Evolutionary conservation across 2,329 filamentous ascomycete species (phyloP), one percentile per base, ranked within the genome.

Genomic region (Thielaviopsis ethacetica): DNA sequence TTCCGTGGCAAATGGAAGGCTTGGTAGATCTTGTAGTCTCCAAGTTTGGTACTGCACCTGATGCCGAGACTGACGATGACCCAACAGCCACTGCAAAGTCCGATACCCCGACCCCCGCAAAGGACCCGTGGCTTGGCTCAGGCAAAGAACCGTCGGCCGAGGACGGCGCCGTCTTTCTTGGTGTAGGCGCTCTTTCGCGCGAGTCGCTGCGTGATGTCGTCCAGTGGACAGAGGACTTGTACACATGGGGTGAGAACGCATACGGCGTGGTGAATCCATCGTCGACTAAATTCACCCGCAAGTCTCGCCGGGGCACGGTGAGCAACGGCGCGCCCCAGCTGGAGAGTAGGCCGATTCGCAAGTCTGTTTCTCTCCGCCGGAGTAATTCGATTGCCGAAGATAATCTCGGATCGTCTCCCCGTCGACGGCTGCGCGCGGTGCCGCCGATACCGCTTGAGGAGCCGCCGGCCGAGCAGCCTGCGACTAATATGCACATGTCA

Each of bases 171-270:
- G 80, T 97, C 38, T 97, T 97, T 66, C 79, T 91, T 6, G 91
- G 91, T 0, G 77, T 85, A 0, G 89, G 89, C 2, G 79, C 81
- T 7, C 69, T 97, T 52, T 85, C 86, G 13, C 78, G 82, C 58
- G 77, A 77, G 19, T 91, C 88, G 0, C 67, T 95, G 53, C 77
- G 83, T 54, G 82, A 85, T 65, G 68, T 96, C 26, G 85, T 86
- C 1, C 80, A 85, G 59, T 97, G 91, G 91, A 85, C 93, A 77
- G 87, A 94, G 69, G 86, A 88, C 66, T 77, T 96, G 2, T 95
- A 93, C 69, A 83, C 77, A 30, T 88, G 89, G 75, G 91, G 91
- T 1, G 83, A 88, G 57, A 79, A 86, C 66, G 84, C 91, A 1
- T 97, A 95, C 68, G 91, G 91, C 3, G 80, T 96, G 6, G 80